Evolutionary conservation across 164 flowering plant genomes (phyloP).

Genomic region (Vitis amurensis): DNA sequence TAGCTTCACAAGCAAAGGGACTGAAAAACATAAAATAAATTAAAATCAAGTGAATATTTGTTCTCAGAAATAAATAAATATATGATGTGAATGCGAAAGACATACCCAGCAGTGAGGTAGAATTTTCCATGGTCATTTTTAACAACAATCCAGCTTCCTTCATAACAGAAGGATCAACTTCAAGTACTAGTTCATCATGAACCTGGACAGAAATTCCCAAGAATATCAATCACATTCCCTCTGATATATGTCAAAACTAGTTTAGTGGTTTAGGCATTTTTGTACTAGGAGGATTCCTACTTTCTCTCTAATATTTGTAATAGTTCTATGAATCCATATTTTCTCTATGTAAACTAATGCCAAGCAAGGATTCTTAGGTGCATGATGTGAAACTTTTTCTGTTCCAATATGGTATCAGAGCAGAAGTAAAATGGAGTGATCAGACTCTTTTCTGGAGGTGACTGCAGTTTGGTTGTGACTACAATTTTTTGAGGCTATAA

Average conservation of each 20-base stretch:
- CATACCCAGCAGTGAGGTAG: constrained; percentile 77
- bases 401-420: too few species aligned
- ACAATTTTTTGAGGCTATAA: too few species aligned
- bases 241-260: neutral
- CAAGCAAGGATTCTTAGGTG: too few species aligned
- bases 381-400: too few species aligned
- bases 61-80: neutral
- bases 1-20: constrained; percentile 81
- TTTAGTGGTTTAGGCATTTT: too few species aligned
- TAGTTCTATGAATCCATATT: too few species aligned
- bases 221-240: constrained; percentile 6
- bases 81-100: neutral
- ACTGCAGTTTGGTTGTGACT: too few species aligned
- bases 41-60: neutral
- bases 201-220: constrained; percentile 45
- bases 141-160: constrained; percentile 74
- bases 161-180: constrained; percentile 69
- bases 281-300: too few species aligned
- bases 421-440: neutral
- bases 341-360: too few species aligned
- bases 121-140: constrained; percentile 84
- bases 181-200: constrained; percentile 89
- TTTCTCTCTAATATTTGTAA: too few species aligned
- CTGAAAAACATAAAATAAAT: constrained; percentile 38
- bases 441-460: too few species aligned